Percentiles rank a stretch among this genome's conserved stretches.
phyloP scores from a whole-genome alignment of 75 land plant genomes.

The Selaginella moellendorffii region DNA sequence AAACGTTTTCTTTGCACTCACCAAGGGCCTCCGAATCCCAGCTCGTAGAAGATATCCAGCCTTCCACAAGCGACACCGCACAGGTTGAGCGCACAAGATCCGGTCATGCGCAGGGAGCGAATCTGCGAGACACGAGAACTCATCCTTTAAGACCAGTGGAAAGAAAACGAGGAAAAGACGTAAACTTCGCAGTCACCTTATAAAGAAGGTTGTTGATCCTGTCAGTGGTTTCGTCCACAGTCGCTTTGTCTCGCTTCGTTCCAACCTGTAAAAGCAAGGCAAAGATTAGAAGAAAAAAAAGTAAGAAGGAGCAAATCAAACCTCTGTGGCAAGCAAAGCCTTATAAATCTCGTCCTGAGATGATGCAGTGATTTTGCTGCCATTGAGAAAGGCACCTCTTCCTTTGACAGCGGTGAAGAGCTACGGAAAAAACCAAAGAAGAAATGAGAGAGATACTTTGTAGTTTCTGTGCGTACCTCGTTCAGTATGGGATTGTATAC shows the following conservation, averaged over 20 bases:
- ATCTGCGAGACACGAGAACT: too few species aligned
- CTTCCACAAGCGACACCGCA: constrained; percentile 95
- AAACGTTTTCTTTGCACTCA: too few species aligned
- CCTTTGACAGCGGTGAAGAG: constrained; percentile 71
- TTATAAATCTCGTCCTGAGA: constrained; percentile 23
- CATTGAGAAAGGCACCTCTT: constrained; percentile 75
- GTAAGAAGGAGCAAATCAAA: not conserved
- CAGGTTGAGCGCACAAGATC: constrained; percentile 88
- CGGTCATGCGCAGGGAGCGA: constrained; percentile 78
- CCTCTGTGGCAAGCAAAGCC: constrained; percentile 38
- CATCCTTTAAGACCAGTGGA: not conserved
- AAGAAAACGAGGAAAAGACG: not conserved
- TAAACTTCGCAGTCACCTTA: constrained; percentile 36
- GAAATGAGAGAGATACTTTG: too few species aligned
- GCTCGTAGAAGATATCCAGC: constrained; percentile 80
- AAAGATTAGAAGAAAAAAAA: not conserved
- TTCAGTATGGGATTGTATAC: constrained; percentile 82
- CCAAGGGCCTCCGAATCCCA: constrained; percentile 96
- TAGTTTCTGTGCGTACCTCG: constrained; percentile 63
- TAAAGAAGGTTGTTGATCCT: constrained; percentile 58
- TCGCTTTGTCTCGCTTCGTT: constrained; percentile 61
- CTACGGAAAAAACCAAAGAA: too few species aligned
- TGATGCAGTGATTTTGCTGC: constrained; percentile 37
- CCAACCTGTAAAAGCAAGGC: constrained; percentile 35
- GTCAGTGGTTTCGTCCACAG: constrained; percentile 58